Evolutionary conservation across 2,329 filamentous ascomycete species (phyloP).

Genomic region (Fonsecaea multimorphosa): DNA sequence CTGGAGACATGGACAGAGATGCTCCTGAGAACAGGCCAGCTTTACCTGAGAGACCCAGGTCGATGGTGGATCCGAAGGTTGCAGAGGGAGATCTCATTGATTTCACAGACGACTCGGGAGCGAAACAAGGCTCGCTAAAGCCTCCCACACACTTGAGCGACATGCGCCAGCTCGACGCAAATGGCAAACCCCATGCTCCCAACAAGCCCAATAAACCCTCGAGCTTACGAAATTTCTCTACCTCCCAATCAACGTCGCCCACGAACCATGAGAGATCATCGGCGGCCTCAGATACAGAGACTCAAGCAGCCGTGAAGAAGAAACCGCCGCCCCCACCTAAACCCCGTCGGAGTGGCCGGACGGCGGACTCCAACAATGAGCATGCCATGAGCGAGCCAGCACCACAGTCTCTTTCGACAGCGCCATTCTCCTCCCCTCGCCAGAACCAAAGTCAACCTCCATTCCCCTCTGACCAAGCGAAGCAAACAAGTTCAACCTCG

Average conservation of each 20-base stretch:
- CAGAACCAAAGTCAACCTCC: conserved; percentile 35
- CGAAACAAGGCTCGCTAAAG: conserved; percentile 34
- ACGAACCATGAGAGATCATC: conserved; percentile 29
- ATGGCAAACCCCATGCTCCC: conserved; percentile 43
- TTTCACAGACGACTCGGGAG: conserved; percentile 45
- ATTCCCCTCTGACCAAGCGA: conserved; percentile 11
- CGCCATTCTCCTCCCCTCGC: conserved; percentile 42
- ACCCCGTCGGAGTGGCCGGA: conserved; percentile 42
- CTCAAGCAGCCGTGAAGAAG: conserved; percentile 37
- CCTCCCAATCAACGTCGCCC: conserved; percentile 23
- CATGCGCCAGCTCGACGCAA: conserved; percentile 28
- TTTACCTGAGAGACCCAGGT: conserved; percentile 47
- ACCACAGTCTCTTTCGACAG: conserved; percentile 33
- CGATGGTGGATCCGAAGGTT: conserved; percentile 38
- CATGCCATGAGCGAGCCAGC: conserved; percentile 27
- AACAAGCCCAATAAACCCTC: conserved; percentile 54
- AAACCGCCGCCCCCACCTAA: conserved; percentile 47
- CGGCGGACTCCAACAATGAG: background rate
- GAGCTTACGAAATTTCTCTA: conserved; percentile 47
- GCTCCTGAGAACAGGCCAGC: conserved; percentile 44
- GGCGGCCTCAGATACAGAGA: conserved; percentile 28
- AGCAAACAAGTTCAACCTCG: conserved; percentile 13
- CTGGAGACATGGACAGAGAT: conserved; percentile 34
- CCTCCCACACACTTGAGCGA: conserved; percentile 21
- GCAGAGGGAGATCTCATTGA: conserved; percentile 47